A percentile compares a stretch with the other conserved stretches of the same genome.
These are phyloP conservation scores for Begonia masoniana DNA, from an alignment of 306 rosid genomes.

Conservation along the genomic window DNA sequence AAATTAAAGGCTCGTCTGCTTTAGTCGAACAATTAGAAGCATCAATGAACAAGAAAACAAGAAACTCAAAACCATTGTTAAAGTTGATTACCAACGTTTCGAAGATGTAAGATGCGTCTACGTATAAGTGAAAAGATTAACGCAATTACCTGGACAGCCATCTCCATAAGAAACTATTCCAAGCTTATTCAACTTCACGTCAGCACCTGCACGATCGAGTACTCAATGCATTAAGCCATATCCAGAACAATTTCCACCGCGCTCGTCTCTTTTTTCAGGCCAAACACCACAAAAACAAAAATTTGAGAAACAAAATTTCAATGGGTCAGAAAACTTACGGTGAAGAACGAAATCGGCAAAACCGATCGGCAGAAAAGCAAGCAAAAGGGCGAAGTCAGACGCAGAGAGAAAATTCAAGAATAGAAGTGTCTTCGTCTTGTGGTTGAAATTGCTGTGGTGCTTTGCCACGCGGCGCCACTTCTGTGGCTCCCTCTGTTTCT, in stretches of 20 bases:
- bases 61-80: too few species aligned
- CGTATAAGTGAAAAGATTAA: neutral
- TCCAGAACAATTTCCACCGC: neutral
- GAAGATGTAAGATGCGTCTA: neutral
- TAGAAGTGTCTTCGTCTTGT: slow-evolving; percentile 26
- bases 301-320: neutral
- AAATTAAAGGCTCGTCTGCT: too few species aligned
- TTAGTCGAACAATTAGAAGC: too few species aligned
- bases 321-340: neutral
- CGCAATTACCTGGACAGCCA: neutral
- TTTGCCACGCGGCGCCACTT: slow-evolving; percentile 33
- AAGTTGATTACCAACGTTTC: too few species aligned
- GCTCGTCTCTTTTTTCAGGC: neutral
- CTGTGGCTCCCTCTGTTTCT: neutral
- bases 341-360: neutral
- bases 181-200: neutral
- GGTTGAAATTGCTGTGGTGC: slow-evolving; percentile 36
- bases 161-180: neutral
- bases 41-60: too few species aligned
- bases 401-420: slow-evolving; percentile 47
- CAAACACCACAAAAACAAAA: neutral
- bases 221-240: neutral
- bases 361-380: neutral
- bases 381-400: too few species aligned
- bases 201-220: neutral